Conservation (phyloP, 331 rosid genomes). For the Pyracantha coccinea region DNA sequence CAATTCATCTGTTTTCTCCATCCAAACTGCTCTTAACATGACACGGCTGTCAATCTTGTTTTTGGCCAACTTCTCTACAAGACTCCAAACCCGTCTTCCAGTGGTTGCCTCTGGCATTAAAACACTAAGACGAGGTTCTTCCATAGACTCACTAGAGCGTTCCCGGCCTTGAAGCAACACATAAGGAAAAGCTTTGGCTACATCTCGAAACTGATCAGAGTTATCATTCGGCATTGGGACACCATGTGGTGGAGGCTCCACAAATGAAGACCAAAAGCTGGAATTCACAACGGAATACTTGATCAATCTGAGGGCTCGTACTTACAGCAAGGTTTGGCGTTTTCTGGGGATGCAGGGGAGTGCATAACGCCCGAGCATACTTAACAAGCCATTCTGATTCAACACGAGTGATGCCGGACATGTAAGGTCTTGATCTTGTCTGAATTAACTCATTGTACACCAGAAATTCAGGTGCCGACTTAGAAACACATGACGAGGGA, state of each 20-base stretch:
- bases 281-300: slow-evolving; percentile 48
- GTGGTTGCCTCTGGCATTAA: slow-evolving; percentile 64
- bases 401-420: slow-evolving; percentile 76
- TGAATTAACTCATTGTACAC: slow-evolving; percentile 71
- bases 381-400: slow-evolving; percentile 78
- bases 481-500: slow-evolving; percentile 54
- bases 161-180: slow-evolving; percentile 83
- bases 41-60: slow-evolving; percentile 44
- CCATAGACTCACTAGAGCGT: slow-evolving; percentile 41
- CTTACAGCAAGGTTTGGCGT: slow-evolving; percentile 61
- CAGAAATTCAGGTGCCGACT: slow-evolving; percentile 60
- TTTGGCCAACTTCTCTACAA: slow-evolving; percentile 35
- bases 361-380: slow-evolving; percentile 58
- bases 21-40: slow-evolving; percentile 53
- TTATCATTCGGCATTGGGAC: not conserved
- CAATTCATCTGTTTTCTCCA: slow-evolving; percentile 54
- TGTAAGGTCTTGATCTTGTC: slow-evolving; percentile 60
- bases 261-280: slow-evolving; percentile 64
- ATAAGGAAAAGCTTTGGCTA: slow-evolving; percentile 43
- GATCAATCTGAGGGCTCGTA: slow-evolving; percentile 32
- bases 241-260: slow-evolving; percentile 67
- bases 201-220: no score
- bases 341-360: slow-evolving; percentile 46
- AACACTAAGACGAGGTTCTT: slow-evolving; percentile 61
- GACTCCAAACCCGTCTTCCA: slow-evolving; percentile 78